Base-by-base conservation (phyloP, 2,329 filamentous ascomycete genomes). In the Fusarium burgessii region DNA sequence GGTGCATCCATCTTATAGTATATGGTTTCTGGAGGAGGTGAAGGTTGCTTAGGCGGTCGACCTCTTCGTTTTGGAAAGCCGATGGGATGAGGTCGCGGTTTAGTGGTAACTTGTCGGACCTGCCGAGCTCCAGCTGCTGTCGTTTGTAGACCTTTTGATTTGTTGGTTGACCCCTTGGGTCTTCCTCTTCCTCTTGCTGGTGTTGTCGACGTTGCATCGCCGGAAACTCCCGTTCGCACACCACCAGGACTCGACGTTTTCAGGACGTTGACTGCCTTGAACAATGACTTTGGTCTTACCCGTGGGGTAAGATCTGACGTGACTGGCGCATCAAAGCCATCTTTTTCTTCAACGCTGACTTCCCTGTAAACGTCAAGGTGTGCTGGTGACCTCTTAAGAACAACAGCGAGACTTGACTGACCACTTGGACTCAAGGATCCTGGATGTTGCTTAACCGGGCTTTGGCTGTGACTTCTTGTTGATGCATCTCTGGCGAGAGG, bases 111-210 rank as follows among this genome's bases (percentile, higher is more conserved):
- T 42, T 76, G 74, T 33, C 76, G 73, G 45, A 59, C 61, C 41
- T 72, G 64, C 40, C 76, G 73, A 13, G 70, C 68, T 12, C 57
- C 71, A 29, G 75, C 71, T 10, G 72, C 71, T 23, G 72, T 29
- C 29, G 29, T 75, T 29, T 33, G 71, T 41, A 77, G 66, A 9
- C 58, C 56, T 7, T 76, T 70, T 51, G 76, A 78, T 10, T 79
- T 77, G 70, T 78, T 79, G 57, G 76, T 75, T 7, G 78, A 87
- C 27, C 85, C 86, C 56, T 84, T 84, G 7, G 87, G 86, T 9
- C 87, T 81, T 11, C 87, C 86, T 40, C 79, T 73, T 17, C 56
- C 50, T 15, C 71, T 69, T 4, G 27, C 51, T 6, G 42, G 35
- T 7, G 49, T 41, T 32, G 55, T 43, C 20, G 71, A 65, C 25